Base-by-base conservation (phyloP, 768 basidiomycete species). In the Daedaleopsis sinensis region DNA sequence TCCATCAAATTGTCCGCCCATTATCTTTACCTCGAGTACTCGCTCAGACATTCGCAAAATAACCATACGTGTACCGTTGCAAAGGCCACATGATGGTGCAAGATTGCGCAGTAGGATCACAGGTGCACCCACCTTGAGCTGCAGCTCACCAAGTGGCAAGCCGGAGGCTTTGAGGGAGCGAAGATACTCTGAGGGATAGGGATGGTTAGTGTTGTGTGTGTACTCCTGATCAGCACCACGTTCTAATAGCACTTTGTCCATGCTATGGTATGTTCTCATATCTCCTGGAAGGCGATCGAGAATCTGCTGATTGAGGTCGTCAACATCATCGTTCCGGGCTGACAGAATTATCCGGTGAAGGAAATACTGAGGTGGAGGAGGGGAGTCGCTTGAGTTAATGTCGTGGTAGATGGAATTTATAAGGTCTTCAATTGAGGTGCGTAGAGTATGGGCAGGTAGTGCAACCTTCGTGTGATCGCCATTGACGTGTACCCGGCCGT, bases 61-160 rank as follows among this genome's bases (percentile, higher is more conserved):
- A 43, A 74, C 65, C 56, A 72, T 65, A 1, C 73, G 63, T 19
- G 73, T 74, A 1, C 79, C 80, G 74, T 77, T 76, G 68, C 75
- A 76, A 7, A 74, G 61, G 3, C 76, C 73, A 60, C 68, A 44
- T 0, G 55, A 12, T 8, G 79, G 75, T 50, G 71, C 65, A 18
- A 84, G 65, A 64, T 85, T 84, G 0, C 78, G 53, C 0, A 84
- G 67, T 0, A 84, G 63, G 59, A 84, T 82, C 0, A 83, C 48
- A 5, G 78, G 66, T 54, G 76, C 65, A 6, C 58, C 67, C 5
- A 32, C 18, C 49, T 68, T 68, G 1, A 64, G 35, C 7, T 12
- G 52, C 19, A 66, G 50, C 15, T 62, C 15, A 5, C 44, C 58
- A 73, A 32, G 71, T 1, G 82, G 83, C 44, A 84, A 68, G 9